phyloP scores from a whole-genome alignment of 2,329 filamentous ascomycete species.

The Dothideomycetes sp. region DNA sequence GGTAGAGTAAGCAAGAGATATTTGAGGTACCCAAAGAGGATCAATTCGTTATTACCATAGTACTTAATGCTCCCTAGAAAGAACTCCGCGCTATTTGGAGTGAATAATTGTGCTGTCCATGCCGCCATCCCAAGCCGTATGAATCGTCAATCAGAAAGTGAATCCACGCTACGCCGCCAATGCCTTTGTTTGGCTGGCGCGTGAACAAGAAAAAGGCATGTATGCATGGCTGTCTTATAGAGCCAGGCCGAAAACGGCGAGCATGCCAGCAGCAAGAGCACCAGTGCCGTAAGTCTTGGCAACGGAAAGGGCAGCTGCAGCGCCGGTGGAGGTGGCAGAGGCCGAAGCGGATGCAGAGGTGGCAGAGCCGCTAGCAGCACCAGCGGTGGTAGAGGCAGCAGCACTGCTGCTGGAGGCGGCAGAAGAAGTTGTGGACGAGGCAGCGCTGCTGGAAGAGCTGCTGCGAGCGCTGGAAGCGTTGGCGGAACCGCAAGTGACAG shows the following conservation, averaged over 20 bases:
- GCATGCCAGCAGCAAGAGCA: conserved; percentile 41
- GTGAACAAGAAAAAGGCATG: no score
- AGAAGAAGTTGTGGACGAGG: conserved; percentile 19
- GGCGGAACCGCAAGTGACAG: conserved; percentile 41
- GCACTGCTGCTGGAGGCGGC: conserved; percentile 15
- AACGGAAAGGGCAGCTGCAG: conserved; percentile 24
- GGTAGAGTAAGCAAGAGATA: no score
- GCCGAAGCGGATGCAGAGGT: conserved; percentile 12
- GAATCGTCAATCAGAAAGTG: background rate
- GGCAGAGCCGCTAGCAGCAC: conserved; percentile 14
- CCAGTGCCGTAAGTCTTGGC: conserved; percentile 34
- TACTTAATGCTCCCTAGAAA: background rate
- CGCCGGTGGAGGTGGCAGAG: conserved; percentile 14
- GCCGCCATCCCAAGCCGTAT: background rate
- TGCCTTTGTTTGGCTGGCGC: no score
- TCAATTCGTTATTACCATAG: background rate
- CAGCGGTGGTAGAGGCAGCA: conserved; percentile 20
- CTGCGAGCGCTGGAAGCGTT: conserved; percentile 30
- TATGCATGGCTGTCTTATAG: no score
- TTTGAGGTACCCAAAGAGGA: background rate
- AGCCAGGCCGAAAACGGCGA: conserved; percentile 46
- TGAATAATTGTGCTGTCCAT: background rate
- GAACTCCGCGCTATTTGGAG: background rate
- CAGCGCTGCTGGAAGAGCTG: conserved; percentile 15
- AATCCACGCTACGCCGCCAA: no score